Conservation (phyloP, 306 rosid species). For the Casuarina equisetifolia region DNA sequence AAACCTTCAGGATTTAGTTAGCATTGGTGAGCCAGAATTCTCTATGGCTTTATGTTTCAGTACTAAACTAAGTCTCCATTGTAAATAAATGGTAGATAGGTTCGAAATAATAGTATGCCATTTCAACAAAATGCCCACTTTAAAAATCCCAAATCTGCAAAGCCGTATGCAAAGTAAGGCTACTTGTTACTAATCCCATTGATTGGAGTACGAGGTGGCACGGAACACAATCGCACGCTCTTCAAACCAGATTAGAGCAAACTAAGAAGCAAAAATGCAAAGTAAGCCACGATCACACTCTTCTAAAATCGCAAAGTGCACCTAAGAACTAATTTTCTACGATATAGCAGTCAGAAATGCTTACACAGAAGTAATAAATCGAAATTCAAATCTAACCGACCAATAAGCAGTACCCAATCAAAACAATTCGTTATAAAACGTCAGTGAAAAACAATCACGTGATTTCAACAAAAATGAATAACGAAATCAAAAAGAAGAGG, state of each 20-base stretch:
- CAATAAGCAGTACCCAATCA: background rate
- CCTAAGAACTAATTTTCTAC: background rate
- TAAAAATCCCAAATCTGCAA: background rate
- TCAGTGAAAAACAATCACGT: background rate
- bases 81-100: no score
- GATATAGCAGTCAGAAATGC: background rate
- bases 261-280: background rate
- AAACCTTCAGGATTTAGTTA: no score
- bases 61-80: no score
- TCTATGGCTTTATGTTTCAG: no score
- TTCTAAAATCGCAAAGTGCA: background rate
- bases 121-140: background rate
- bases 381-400: background rate
- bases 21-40: no score
- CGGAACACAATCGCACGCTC: background rate
- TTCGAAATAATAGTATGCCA: no score
- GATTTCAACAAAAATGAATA: background rate
- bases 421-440: background rate
- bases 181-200: no score
- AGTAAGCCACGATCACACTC: background rate
- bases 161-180: background rate
- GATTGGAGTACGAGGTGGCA: no score
- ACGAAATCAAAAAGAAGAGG: background rate
- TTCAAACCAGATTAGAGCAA: slow-evolving; percentile 1
- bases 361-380: background rate